Evolutionary conservation across 371 early-diverging fungal genomes (phyloP).

Genomic region (Entomophthora muscae): DNA sequence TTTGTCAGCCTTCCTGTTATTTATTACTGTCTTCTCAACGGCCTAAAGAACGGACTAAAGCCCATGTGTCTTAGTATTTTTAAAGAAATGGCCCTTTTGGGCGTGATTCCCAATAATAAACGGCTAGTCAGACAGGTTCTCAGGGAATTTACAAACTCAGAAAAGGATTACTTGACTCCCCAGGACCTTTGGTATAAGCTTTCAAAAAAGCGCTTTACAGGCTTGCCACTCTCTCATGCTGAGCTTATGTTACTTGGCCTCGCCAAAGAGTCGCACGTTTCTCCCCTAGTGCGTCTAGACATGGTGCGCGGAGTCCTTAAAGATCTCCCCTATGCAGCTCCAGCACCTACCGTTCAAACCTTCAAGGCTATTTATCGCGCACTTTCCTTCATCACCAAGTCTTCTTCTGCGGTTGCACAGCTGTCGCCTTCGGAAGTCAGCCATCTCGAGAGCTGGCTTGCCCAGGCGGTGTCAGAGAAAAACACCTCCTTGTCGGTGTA

Average conservation of each 20-base stretch:
- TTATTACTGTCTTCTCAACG: background rate
- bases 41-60: background rate
- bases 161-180: background rate
- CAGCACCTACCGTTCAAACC: background rate
- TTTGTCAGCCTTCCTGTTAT: background rate
- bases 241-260: background rate
- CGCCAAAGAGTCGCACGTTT: background rate
- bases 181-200: background rate
- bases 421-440: background rate
- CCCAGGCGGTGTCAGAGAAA: background rate
- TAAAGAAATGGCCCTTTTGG: background rate
- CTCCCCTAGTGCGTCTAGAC: background rate
- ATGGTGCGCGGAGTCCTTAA: background rate
- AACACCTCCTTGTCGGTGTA: background rate
- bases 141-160: background rate
- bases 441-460: background rate
- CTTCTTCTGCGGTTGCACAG: background rate
- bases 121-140: background rate
- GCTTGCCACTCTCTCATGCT: background rate
- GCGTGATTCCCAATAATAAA: background rate
- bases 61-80: background rate
- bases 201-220: background rate
- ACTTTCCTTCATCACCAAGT: background rate
- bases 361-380: background rate
- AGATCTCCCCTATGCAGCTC: background rate